Base-by-base conservation (phyloP, 192 early-diverging fungal genomes). In the Coemansia sp. region DNA sequence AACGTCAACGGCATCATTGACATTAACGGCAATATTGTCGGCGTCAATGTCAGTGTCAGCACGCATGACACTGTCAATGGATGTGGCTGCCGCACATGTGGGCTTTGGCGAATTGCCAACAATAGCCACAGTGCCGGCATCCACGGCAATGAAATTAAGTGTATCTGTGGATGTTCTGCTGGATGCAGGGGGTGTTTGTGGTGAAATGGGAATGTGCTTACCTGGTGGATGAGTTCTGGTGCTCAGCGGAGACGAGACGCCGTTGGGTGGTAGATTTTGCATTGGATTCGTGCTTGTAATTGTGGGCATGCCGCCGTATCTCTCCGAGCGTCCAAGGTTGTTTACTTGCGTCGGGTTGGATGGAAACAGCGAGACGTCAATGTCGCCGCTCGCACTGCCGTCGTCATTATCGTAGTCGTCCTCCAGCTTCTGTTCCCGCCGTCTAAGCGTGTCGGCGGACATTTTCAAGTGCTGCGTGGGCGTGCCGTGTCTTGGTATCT, bases 371-470 rank as follows among this genome's bases (percentile, higher is more conserved):
- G 70, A 69, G 49, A 61, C 49, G 23, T 81, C 78, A 15, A 81
- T 63, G 38, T 72, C 78, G 26, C 18, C 61, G 59, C 67, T 70
- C 8, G 73, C 42, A 32, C 45, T 67, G 48, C 78, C 78, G 48
- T 81, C 78, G 60, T 76, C 74, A 2, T 72, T 65, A 67, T 81
- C 79, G 63, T 81, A 81, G 19, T 57, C 79, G 53, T 72, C 57
- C 23, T 81, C 79, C 15, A 75, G 67, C 19, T 59, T 61, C 53
- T 72, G 79, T 66, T 81, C 78, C 16, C 77, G 68, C 52, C 64
- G 58, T 15, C 72, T 64, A 56, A 65, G 62, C 10, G 72, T 61
- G 4, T 75, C 77, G 4, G 72, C 42, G 0, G 77, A 67, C 56
- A 64, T 18, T 12, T 39, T 59, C 39, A 40, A 18, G 16, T 68